Percentiles rank a stretch among this genome's conserved stretches.
Conservation (phyloP, 2,329 filamentous ascomycete genomes). For the Fusarium sp. region DNA sequence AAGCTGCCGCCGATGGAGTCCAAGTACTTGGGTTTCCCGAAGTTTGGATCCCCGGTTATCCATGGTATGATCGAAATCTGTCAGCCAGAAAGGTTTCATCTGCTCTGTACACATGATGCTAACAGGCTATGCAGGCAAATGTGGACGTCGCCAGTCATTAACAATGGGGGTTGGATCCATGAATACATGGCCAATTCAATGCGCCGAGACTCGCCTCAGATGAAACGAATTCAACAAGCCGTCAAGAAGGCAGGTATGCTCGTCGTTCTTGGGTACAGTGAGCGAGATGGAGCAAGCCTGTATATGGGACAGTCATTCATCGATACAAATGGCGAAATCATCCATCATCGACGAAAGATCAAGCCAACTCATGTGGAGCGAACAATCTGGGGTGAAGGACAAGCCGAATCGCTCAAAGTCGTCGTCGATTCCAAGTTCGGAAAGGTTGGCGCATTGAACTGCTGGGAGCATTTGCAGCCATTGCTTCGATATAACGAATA, state of each 20-base stretch:
- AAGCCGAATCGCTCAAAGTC: not conserved
- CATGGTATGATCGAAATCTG: not conserved
- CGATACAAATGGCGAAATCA: not conserved
- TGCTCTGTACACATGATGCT: not conserved
- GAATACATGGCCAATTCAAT: not conserved
- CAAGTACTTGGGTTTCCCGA: conserved; percentile 2
- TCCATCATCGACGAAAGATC: not conserved
- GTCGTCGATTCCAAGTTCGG: not conserved
- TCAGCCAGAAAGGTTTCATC: not conserved
- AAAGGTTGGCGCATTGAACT: not conserved
- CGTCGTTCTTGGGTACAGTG: not conserved
- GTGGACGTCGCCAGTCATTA: not conserved
- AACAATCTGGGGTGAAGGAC: not conserved
- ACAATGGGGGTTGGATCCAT: not conserved
- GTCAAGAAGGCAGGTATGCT: not conserved
- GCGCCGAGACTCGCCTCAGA: not conserved
- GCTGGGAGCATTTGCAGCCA: not conserved
- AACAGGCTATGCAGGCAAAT: not conserved
- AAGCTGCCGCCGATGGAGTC: not conserved
- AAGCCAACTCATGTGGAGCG: not conserved
- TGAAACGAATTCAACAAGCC: not conserved
- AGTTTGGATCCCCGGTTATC: conserved; percentile 1
- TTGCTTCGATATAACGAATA: not conserved
- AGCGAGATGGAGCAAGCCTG: not conserved
- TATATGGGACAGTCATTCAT: not conserved